phyloP scores from a whole-genome alignment of 2,329 filamentous ascomycete genomes.

The Arachnomyces sp. region DNA sequence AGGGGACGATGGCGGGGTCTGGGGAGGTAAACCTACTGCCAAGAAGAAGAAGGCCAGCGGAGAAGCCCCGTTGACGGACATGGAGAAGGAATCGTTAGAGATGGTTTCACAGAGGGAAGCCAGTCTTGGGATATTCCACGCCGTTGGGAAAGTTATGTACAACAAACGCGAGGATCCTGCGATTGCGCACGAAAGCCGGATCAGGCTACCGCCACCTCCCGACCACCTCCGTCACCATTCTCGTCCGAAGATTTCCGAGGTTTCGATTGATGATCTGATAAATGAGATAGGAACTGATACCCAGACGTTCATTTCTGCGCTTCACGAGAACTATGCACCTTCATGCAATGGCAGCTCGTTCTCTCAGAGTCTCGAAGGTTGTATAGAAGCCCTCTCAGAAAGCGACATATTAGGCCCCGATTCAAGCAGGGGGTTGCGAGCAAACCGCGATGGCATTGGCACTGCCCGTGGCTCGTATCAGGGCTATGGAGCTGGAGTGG shows the following conservation, averaged over 20 bases:
- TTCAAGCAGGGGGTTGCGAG: conserved; percentile 31
- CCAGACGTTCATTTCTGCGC: conserved; percentile 75
- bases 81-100: conserved; percentile 71
- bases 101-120: conserved; percentile 79
- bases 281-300: conserved; percentile 91
- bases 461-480: conserved; percentile 40
- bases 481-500: conserved; percentile 53
- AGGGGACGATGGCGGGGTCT: conserved; percentile 63
- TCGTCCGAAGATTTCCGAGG: conserved; percentile 55
- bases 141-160: conserved; percentile 90
- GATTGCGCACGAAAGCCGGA: conserved; percentile 27
- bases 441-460: conserved; percentile 44
- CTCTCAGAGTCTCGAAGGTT: conserved; percentile 72
- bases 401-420: conserved; percentile 77
- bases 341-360: conserved; percentile 67
- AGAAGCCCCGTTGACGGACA: conserved; percentile 55
- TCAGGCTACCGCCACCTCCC: conserved; percentile 49
- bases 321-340: conserved; percentile 87
- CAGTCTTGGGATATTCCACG: conserved; percentile 89
- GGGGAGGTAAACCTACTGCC: conserved; percentile 60
- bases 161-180: conserved; percentile 68
- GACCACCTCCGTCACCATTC: conserved; percentile 49
- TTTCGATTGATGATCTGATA: conserved; percentile 66
- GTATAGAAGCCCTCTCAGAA: conserved; percentile 77
- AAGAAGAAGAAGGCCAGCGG: conserved; percentile 57